Evolutionary conservation across 1,284 basidiomycete genomes (phyloP).

Genomic region (Thecaphora thlaspeos): DNA sequence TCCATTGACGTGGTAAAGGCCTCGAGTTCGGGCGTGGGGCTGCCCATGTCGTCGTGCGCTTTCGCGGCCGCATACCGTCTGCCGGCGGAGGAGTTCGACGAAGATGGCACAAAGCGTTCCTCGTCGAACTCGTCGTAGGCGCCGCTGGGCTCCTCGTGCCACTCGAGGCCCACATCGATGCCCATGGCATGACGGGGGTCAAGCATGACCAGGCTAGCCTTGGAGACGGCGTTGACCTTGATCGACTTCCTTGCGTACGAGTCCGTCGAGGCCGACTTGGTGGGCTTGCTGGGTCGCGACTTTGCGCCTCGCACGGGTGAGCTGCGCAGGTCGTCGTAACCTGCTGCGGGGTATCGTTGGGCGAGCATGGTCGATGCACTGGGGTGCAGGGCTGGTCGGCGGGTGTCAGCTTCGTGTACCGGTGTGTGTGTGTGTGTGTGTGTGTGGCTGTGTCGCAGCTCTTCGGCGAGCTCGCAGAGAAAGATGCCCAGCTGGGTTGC

Average conservation of each 20-base stretch:
- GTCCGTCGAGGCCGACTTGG: not conserved
- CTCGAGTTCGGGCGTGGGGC: slow-evolving; percentile 45
- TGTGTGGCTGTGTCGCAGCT: too few species aligned
- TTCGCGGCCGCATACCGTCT: not conserved
- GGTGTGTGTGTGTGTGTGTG: too few species aligned
- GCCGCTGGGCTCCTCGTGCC: slow-evolving; percentile 12
- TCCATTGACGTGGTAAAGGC: slow-evolving; percentile 37
- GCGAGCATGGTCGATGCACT: not conserved
- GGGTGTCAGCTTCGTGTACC: too few species aligned
- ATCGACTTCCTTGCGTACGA: slow-evolving; percentile 1
- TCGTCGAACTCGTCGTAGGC: slow-evolving; percentile 7
- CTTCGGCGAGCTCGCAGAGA: too few species aligned
- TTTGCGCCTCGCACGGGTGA: not conserved
- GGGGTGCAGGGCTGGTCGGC: too few species aligned
- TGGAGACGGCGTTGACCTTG: slow-evolving; percentile 52
- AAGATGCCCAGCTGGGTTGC: too few species aligned
- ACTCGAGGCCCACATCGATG: slow-evolving; percentile 36
- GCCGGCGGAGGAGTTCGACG: not conserved
- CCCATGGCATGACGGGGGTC: slow-evolving; percentile 53
- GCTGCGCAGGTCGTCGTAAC: not conserved
- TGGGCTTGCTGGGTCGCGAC: not conserved
- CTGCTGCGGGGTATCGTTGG: not conserved
- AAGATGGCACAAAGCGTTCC: not conserved
- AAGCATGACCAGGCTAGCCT: slow-evolving; percentile 49
- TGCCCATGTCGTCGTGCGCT: slow-evolving; percentile 9